A percentile compares a stretch with the other conserved stretches of the same genome.
phyloP scores from a whole-genome alignment of 768 basidiomycete genomes.

The Kwoniella heveanensis region DNA sequence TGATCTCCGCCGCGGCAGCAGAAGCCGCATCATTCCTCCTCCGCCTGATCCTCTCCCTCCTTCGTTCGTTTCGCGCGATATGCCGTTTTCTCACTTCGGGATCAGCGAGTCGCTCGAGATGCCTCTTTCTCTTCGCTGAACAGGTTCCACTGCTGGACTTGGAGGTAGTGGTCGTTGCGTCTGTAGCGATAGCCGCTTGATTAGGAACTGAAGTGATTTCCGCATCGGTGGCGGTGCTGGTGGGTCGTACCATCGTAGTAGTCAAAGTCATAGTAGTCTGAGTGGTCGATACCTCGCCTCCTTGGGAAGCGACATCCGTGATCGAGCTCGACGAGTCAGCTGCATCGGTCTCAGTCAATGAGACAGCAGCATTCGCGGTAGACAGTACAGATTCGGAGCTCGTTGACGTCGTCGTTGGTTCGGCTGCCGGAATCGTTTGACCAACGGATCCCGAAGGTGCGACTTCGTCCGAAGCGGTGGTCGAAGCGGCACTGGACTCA shows the following conservation, averaged over 20 bases:
- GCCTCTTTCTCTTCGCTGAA: conserved; percentile 4
- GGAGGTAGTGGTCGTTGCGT: not conserved
- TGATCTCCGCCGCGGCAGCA: not conserved
- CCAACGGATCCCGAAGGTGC: conserved; percentile 8
- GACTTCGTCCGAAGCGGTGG: not conserved
- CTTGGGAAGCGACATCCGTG: not conserved
- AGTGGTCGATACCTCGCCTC: not conserved
- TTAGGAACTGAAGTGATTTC: not conserved
- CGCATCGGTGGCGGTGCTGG: not conserved
- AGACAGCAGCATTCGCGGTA: not conserved
- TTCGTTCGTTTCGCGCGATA: conserved; percentile 8
- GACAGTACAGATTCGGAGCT: conserved; percentile 5
- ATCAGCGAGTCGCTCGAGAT: conserved; percentile 9
- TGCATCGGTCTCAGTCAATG: too few species aligned
- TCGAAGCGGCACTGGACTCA: not conserved
- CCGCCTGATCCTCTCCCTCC: conserved; percentile 17
- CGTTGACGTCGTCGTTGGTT: not conserved
- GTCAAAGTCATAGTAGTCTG: conserved; percentile 14
- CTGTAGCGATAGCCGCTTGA: conserved; percentile 10
- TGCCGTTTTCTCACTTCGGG: conserved; percentile 15
- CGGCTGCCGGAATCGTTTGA: not conserved
- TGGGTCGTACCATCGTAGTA: conserved; percentile 6
- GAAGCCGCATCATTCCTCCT: too few species aligned
- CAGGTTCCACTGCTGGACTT: conserved; percentile 1
- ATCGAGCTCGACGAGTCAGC: not conserved